Evolutionary conservation across 1,284 basidiomycete genomes (phyloP).

Genomic region (Clitocybe nebularis): DNA sequence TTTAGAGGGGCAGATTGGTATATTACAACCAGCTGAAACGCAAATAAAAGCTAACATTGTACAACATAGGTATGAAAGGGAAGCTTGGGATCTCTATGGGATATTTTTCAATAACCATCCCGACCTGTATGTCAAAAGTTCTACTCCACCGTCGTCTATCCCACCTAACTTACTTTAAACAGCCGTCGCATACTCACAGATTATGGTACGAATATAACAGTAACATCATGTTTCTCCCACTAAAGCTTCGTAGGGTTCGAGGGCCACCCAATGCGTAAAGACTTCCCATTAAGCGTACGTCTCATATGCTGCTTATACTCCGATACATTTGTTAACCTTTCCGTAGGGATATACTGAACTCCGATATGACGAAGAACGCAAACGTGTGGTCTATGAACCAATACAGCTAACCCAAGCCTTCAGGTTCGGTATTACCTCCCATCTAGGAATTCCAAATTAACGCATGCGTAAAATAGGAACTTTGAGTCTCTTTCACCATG

Average conservation of each 20-base stretch:
- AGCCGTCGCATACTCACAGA: slow-evolving; percentile 97
- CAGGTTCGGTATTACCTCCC: slow-evolving; percentile 58
- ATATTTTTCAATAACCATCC: slow-evolving; percentile 97
- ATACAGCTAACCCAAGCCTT: slow-evolving; percentile 98
- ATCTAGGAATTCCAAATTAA: slow-evolving; percentile 5
- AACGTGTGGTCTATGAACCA: slow-evolving; percentile 97
- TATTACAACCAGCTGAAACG: neutral
- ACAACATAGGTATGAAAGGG: slow-evolving; percentile 81
- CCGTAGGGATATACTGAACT: slow-evolving; percentile 91
- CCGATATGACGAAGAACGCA: slow-evolving; percentile 97
- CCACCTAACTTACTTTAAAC: slow-evolving; percentile 7
- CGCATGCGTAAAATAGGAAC: slow-evolving; percentile 62
- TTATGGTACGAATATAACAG: slow-evolving; percentile 64
- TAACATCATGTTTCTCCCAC: slow-evolving; percentile 10
- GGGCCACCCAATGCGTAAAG: slow-evolving; percentile 96
- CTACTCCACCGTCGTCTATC: slow-evolving; percentile 6
- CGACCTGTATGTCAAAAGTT: slow-evolving; percentile 68
- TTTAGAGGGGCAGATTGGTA: slow-evolving; percentile 96
- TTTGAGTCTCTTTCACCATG: slow-evolving; percentile 94
- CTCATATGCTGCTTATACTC: neutral
- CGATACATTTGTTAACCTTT: slow-evolving; percentile 4
- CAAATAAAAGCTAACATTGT: neutral
- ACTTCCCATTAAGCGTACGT: slow-evolving; percentile 91
- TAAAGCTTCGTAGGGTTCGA: slow-evolving; percentile 78
- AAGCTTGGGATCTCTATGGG: slow-evolving; percentile 97